A percentile compares a stretch with the other conserved stretches of the same genome.
These are phyloP conservation scores for Starmerella cellae DNA, from an alignment of 805 yeast genomes.

Conservation along the genomic window DNA sequence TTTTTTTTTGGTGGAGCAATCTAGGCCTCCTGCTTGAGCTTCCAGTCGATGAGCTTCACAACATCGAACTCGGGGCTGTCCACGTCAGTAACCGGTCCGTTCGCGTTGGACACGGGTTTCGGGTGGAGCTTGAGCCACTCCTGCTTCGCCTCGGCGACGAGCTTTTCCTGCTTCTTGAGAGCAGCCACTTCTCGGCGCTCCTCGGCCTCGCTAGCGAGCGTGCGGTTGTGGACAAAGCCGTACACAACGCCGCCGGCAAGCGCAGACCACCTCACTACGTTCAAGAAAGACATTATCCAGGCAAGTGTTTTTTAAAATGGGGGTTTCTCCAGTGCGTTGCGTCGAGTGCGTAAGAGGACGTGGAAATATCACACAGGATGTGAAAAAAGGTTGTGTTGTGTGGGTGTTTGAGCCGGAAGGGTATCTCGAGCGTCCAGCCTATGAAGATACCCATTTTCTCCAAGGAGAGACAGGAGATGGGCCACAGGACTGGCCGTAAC, in stretches of 20 bases:
- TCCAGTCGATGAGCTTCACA: constrained; percentile 32
- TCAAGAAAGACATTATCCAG: constrained; percentile 20
- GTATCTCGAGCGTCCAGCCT: constrained; percentile 9
- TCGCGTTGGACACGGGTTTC: constrained; percentile 30
- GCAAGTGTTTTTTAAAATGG: neutral
- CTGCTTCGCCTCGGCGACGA: constrained; percentile 78
- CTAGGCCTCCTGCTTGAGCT: constrained; percentile 13
- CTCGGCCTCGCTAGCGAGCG: constrained; percentile 47
- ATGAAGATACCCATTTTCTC: constrained; percentile 2
- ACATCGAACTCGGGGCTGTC: constrained; percentile 87
- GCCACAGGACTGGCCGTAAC: no score
- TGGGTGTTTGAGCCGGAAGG: no score
- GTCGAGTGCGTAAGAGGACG: no score
- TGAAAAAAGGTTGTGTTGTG: neutral
- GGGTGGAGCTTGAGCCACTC: constrained; percentile 61
- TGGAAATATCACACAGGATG: neutral
- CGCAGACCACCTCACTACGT: constrained; percentile 72
- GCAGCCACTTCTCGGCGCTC: constrained; percentile 45
- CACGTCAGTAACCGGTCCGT: constrained; percentile 42
- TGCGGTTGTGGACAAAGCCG: constrained; percentile 75
- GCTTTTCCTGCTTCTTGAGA: constrained; percentile 52
- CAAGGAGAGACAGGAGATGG: neutral
- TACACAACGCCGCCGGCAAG: constrained; percentile 76
- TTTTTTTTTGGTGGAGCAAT: no score
- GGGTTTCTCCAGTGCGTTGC: neutral